phyloP scores from a whole-genome alignment of 1,284 basidiomycete species.

The Termitomyces sp. region DNA sequence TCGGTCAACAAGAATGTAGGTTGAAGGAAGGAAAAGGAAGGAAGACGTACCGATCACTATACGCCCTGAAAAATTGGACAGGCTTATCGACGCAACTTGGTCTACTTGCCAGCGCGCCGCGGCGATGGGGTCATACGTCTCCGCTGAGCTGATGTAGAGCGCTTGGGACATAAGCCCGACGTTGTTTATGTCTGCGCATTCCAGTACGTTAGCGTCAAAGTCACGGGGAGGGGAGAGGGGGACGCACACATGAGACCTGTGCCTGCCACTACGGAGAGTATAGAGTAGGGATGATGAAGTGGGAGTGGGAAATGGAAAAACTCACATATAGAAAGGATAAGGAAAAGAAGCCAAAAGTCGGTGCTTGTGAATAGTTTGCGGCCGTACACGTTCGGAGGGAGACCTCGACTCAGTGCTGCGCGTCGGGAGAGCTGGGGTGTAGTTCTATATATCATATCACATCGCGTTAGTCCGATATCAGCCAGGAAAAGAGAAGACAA shows the following conservation, averaged over 20 bases:
- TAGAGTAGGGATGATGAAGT: constrained; percentile 4
- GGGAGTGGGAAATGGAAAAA: constrained; percentile 11
- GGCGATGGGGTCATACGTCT: constrained; percentile 57
- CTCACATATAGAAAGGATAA: constrained; percentile 67
- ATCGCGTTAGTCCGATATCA: no score
- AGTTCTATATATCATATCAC: neutral
- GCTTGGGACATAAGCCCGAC: constrained; percentile 90
- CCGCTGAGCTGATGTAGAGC: constrained; percentile 65
- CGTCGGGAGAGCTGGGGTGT: constrained; percentile 8
- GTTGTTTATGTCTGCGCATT: constrained; percentile 79
- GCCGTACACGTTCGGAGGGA: constrained; percentile 35
- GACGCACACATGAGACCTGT: constrained; percentile 83
- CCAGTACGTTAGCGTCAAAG: neutral
- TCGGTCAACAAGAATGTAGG: neutral
- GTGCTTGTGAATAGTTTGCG: constrained; percentile 27
- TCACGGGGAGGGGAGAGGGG: neutral
- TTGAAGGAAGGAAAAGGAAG: neutral
- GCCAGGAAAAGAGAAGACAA: neutral
- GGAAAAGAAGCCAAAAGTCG: constrained; percentile 78
- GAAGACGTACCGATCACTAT: constrained; percentile 59
- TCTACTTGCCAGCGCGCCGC: constrained; percentile 77
- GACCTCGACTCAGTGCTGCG: constrained; percentile 15
- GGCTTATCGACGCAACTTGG: constrained; percentile 81
- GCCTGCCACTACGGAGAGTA: constrained; percentile 64
- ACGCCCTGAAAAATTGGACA: constrained; percentile 82